phyloP scores from a whole-genome alignment of 306 rosid species.

The Cicer cuneatum region DNA sequence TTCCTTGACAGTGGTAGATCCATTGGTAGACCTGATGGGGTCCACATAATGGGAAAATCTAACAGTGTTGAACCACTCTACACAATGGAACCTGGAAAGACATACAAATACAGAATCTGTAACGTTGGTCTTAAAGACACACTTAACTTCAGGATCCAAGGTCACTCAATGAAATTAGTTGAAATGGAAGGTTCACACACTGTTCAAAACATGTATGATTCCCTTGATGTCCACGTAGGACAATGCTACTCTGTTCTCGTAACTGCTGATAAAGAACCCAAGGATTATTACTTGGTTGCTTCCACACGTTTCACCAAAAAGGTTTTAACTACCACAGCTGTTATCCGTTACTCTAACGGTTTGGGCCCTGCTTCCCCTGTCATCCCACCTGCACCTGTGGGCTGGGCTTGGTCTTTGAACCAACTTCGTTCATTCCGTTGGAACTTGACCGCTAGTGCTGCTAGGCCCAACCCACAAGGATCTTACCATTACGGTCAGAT shows the following conservation, averaged over 20 bases:
- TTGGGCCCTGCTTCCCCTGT: constrained; percentile 50
- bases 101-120: constrained; percentile 76
- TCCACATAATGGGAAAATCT: constrained; percentile 69
- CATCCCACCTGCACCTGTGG: constrained; percentile 59
- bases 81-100: constrained; percentile 78
- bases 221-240: constrained; percentile 80
- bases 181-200: constrained; percentile 90
- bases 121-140: constrained; percentile 70
- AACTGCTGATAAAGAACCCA: constrained; percentile 68
- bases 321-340: constrained; percentile 46
- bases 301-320: constrained; percentile 73
- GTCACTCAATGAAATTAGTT: constrained; percentile 69
- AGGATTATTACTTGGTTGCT: constrained; percentile 67
- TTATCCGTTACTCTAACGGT: constrained; percentile 54
- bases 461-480: constrained; percentile 95
- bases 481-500: constrained; percentile 83
- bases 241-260: constrained; percentile 74
- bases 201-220: constrained; percentile 68
- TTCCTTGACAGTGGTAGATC: constrained; percentile 65
- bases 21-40: constrained; percentile 69
- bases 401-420: constrained; percentile 89
- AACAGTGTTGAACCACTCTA: constrained; percentile 52
- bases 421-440: constrained; percentile 87
- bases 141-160: constrained; percentile 80
- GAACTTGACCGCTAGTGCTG: constrained; percentile 92